Evolutionary conservation across 805 yeast genomes (phyloP).

Genomic region (Wickerhamomyces canadensis): DNA sequence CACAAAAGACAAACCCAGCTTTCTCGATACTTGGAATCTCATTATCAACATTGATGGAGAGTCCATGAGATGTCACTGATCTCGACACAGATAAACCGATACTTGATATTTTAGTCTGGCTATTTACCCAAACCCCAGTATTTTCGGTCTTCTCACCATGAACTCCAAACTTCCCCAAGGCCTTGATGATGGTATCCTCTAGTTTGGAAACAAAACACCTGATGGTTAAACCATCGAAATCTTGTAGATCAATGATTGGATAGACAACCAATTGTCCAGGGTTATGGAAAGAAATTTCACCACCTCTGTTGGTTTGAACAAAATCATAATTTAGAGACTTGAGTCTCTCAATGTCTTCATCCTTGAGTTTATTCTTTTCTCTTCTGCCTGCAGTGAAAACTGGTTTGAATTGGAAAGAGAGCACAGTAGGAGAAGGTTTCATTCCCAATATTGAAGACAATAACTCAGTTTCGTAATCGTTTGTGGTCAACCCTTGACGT

Average conservation of each 20-base stretch:
- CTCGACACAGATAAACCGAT: slow-evolving; percentile 85
- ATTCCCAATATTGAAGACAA: slow-evolving; percentile 36
- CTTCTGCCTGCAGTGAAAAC: slow-evolving; percentile 92
- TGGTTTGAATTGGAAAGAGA: slow-evolving; percentile 81
- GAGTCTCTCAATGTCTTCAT: slow-evolving; percentile 20
- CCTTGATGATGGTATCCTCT: slow-evolving; percentile 48
- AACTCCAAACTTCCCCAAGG: slow-evolving; percentile 38
- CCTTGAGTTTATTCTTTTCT: slow-evolving; percentile 48
- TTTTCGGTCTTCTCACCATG: slow-evolving; percentile 47
- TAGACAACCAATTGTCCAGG: slow-evolving; percentile 91
- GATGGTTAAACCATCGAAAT: slow-evolving; percentile 50
- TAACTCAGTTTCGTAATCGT: slow-evolving; percentile 42
- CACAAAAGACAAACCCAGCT: slow-evolving; percentile 72
- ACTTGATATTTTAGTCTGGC: slow-evolving; percentile 67
- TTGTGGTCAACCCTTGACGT: slow-evolving; percentile 34
- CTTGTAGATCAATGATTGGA: slow-evolving; percentile 65
- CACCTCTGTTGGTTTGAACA: slow-evolving; percentile 85
- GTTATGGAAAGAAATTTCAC: slow-evolving; percentile 95
- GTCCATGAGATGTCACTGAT: slow-evolving; percentile 83
- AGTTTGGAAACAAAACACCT: slow-evolving; percentile 63
- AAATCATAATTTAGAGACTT: slow-evolving; percentile 46
- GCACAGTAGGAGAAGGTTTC: slow-evolving; percentile 60
- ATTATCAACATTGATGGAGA: slow-evolving; percentile 73
- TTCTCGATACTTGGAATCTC: slow-evolving; percentile 66
- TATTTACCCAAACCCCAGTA: slow-evolving; percentile 84